These are phyloP conservation scores for Penicillium sp. DNA, from an alignment of 2,329 filamentous ascomycete genomes.

Conservation along the genomic window DNA sequence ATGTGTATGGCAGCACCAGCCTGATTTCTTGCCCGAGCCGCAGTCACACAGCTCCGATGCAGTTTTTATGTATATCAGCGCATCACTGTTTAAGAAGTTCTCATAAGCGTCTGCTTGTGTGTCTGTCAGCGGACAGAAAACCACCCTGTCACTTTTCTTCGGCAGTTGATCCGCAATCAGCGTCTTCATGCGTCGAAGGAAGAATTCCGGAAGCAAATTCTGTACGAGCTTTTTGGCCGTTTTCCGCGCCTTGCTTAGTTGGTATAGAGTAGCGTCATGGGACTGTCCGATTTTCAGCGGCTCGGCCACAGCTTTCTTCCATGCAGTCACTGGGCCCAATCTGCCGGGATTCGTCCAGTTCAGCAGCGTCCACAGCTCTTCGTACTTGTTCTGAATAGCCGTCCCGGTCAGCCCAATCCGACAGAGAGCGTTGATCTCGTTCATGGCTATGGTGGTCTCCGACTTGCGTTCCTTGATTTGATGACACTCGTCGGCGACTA, in stretches of 20 bases:
- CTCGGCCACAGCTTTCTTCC: conserved; percentile 72
- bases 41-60: conserved; percentile 68
- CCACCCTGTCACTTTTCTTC: conserved; percentile 88
- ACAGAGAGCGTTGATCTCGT: conserved; percentile 84
- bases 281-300: conserved; percentile 86
- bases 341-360: conserved; percentile 92
- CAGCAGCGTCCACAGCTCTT: conserved; percentile 91
- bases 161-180: conserved; percentile 89
- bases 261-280: conserved; percentile 79
- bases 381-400: conserved; percentile 96
- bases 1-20: conserved; percentile 71
- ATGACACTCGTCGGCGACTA: conserved; percentile 93
- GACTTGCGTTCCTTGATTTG: conserved; percentile 75
- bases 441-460: conserved; percentile 80
- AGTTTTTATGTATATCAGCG: conserved; percentile 64
- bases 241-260: conserved; percentile 74
- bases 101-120: conserved; percentile 79
- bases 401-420: conserved; percentile 92
- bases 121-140: conserved; percentile 87
- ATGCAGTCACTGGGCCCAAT: conserved; percentile 65
- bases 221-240: conserved; percentile 81
- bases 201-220: conserved; percentile 84
- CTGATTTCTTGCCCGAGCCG: conserved; percentile 63
- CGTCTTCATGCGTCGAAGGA: conserved; percentile 87
- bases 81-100: conserved; percentile 69